phyloP scores from a whole-genome alignment of 371 early-diverging fungal species.

The Apophysomyces sp. region DNA sequence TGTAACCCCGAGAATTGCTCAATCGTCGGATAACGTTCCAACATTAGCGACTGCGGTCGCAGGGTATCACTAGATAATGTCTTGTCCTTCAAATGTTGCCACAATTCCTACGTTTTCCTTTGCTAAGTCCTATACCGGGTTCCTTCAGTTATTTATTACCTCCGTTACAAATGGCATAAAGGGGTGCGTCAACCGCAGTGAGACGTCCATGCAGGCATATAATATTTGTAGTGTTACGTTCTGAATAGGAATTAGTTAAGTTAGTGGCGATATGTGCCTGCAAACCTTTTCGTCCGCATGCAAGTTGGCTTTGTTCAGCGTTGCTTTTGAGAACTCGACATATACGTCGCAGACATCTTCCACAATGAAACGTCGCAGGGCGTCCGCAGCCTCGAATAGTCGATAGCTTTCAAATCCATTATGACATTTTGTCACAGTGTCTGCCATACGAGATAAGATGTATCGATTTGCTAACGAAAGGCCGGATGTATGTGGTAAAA shows the following conservation, averaged over 20 bases:
- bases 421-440: slow-evolving; percentile 66
- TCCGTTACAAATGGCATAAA: slow-evolving; percentile 99
- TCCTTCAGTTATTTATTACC: slow-evolving; percentile 52
- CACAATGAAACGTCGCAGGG: slow-evolving; percentile 86
- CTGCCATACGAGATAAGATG: slow-evolving; percentile 83
- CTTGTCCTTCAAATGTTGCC: slow-evolving; percentile 50
- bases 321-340: slow-evolving; percentile 80
- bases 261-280: not conserved
- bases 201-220: slow-evolving; percentile 80
- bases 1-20: slow-evolving; percentile 29
- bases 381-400: slow-evolving; percentile 85
- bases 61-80: slow-evolving; percentile 10
- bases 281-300: slow-evolving; percentile 36
- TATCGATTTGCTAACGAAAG: slow-evolving; percentile 80
- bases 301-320: slow-evolving; percentile 44
- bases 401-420: slow-evolving; percentile 70
- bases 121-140: not conserved
- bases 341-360: slow-evolving; percentile 96
- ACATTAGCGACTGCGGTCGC: slow-evolving; percentile 50
- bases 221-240: slow-evolving; percentile 46
- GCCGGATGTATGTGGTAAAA: slow-evolving; percentile 4
- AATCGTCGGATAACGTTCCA: slow-evolving; percentile 49
- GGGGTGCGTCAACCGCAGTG: slow-evolving; percentile 90
- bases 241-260: slow-evolving; percentile 11
- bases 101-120: slow-evolving; percentile 49